phyloP scores from a whole-genome alignment of 192 early-diverging fungal genomes.

The Haplosporangium gracile region DNA sequence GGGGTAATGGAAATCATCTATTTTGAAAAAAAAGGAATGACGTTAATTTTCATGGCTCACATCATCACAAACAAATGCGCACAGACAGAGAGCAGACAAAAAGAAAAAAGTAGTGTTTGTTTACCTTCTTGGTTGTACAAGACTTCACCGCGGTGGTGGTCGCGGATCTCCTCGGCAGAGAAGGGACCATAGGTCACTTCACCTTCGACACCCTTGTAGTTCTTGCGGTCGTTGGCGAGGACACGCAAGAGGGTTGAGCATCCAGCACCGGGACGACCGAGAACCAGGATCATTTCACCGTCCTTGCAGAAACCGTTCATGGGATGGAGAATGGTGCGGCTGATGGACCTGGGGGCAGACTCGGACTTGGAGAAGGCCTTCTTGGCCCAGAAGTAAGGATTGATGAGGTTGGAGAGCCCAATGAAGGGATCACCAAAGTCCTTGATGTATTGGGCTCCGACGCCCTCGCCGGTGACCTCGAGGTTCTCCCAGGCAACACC shows the following conservation, averaged over 20 bases:
- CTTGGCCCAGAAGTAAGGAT: slow-evolving; percentile 57
- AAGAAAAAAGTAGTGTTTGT: neutral
- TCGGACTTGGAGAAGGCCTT: slow-evolving; percentile 33
- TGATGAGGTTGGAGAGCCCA: slow-evolving; percentile 49
- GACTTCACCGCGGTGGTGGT: slow-evolving; percentile 80
- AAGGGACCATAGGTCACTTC: slow-evolving; percentile 78
- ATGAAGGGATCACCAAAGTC: slow-evolving; percentile 53
- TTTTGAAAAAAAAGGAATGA: neutral
- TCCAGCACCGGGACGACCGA: slow-evolving; percentile 80
- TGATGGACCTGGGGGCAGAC: slow-evolving; percentile 25
- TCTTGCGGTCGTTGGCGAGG: slow-evolving; percentile 68
- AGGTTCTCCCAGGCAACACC: slow-evolving; percentile 62
- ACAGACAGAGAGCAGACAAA: too few relatives aligned
- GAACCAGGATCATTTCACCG: slow-evolving; percentile 81
- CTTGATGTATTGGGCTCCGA: slow-evolving; percentile 53
- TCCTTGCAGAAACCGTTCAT: slow-evolving; percentile 77
- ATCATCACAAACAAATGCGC: neutral
- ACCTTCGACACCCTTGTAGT: slow-evolving; percentile 65
- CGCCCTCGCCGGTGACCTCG: slow-evolving; percentile 50
- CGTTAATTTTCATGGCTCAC: neutral
- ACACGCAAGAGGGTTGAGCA: slow-evolving; percentile 74
- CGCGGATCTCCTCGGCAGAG: slow-evolving; percentile 66
- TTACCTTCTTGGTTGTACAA: slow-evolving; percentile 82
- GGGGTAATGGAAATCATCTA: slow-evolving; percentile 82
- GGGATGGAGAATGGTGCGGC: slow-evolving; percentile 67